Base-by-base conservation (phyloP, 805 yeast species). In the Vanderwaltozyma yarrowii region DNA sequence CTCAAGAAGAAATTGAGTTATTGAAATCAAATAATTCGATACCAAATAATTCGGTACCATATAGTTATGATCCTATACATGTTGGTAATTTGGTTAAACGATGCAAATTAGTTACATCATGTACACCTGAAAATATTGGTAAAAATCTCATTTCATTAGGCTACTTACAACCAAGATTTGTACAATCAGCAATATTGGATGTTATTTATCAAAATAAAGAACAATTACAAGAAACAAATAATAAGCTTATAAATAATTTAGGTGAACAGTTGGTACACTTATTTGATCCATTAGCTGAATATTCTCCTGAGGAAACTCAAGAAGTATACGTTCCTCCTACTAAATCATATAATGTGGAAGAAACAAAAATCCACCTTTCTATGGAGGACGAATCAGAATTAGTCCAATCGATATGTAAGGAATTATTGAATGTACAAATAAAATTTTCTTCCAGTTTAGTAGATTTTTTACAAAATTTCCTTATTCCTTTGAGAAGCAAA, bases 221-320 rank as follows among this genome's bases (percentile, higher is more conserved):
- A 35, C 53, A 48, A 2, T 66, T 70, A 2, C 69, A 75, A 18
- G 84, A 81, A 31, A 64, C 70, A 12, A 89, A 88, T 58, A 87
- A 88, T 51, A 74, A 69, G 41, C 56, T 89, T 17, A 96, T 87
- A 0, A 79, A 70, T 42, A 56, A 80, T 24, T 61, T 89, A 6
- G 96, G 97, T 1, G 79, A 78, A 30, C 96, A 88, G 56, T 61
- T 84, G 29, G 96, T 88, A 46, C 89, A 81, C 48, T 61, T 88
- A 27, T 89, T 88, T 59, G 94, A 89, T 51, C 95, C 96, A 1
- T 61, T 87, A 38, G 70, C 84, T 6, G 96, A 88, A 58, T 88
- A 89, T 56, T 83, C 94, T 0, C 96, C 96, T 0, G 95, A 88
- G 58, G 76, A 78, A 20, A 74, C 94, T 29, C 88, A 80, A 42